Conservation (phyloP, 2,329 filamentous ascomycete species). For the Calonectria multiphialidica region DNA sequence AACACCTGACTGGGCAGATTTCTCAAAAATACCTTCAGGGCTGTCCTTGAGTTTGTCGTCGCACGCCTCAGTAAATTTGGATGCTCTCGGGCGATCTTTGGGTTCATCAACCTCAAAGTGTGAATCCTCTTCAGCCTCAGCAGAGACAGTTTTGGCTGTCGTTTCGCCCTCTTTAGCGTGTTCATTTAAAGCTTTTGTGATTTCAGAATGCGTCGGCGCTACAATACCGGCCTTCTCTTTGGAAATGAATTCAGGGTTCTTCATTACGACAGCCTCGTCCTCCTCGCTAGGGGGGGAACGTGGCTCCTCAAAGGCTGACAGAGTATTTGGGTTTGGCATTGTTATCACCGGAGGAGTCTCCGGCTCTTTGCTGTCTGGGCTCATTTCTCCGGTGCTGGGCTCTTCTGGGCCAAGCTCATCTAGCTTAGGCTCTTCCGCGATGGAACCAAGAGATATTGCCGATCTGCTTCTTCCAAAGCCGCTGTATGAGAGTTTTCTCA, state of each 20-base stretch:
- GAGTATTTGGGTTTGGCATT: slow-evolving; percentile 37
- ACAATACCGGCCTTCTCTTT: slow-evolving; percentile 26
- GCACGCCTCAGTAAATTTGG: not conserved
- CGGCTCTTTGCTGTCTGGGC: slow-evolving; percentile 15
- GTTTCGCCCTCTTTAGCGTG: slow-evolving; percentile 2
- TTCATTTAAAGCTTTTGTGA: slow-evolving; percentile 22
- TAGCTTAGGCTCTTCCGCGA: slow-evolving; percentile 57
- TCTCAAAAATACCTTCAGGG: too few species aligned
- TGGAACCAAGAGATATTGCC: slow-evolving; percentile 58
- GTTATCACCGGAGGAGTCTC: slow-evolving; percentile 34
- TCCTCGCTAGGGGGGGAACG: slow-evolving; percentile 50
- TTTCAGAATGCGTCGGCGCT: slow-evolving; percentile 31
- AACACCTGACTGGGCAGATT: too few species aligned
- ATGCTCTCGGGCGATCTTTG: not conserved
- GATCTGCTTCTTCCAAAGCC: slow-evolving; percentile 52
- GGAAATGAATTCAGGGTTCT: slow-evolving; percentile 34
- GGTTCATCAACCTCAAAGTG: not conserved
- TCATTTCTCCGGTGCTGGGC: not conserved
- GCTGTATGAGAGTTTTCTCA: slow-evolving; percentile 48
- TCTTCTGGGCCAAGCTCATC: slow-evolving; percentile 14
- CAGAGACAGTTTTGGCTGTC: not conserved
- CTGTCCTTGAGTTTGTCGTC: not conserved
- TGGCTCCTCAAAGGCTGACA: slow-evolving; percentile 31
- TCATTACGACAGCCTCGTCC: slow-evolving; percentile 55
- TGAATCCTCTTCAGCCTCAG: not conserved